Conservation (phyloP, 1,284 basidiomycete genomes). For the Pisolithus thermaeus region DNA sequence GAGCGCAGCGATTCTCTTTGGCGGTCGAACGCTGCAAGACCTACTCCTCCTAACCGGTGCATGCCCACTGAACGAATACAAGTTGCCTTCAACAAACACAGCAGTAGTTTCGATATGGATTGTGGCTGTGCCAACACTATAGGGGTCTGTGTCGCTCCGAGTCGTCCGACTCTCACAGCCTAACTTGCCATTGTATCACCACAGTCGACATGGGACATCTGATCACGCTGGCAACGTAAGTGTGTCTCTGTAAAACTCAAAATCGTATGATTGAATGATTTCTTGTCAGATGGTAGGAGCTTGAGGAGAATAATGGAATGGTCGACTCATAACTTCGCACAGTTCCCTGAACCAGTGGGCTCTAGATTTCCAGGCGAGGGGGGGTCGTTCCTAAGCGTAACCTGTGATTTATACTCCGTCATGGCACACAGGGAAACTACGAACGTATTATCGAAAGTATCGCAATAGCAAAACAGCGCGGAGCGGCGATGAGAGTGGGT, state of each 20-base stretch:
- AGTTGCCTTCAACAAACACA: conserved; percentile 18
- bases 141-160: not conserved
- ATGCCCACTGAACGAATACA: conserved; percentile 29
- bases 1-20: conserved; percentile 69
- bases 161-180: too few species aligned
- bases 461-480: conserved; percentile 76
- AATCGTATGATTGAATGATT: conserved; percentile 7
- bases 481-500: conserved; percentile 93
- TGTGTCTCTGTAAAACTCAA: conserved; percentile 4
- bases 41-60: conserved; percentile 68
- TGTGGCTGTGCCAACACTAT: too few species aligned
- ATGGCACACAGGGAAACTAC: conserved; percentile 71
- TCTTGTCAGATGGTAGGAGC: conserved; percentile 37
- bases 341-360: conserved; percentile 97
- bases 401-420: not conserved
- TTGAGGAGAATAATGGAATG: not conserved
- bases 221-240: conserved; percentile 74
- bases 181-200: not conserved
- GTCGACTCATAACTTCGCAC: not conserved
- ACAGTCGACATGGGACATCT: conserved; percentile 62
- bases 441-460: conserved; percentile 91
- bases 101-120: too few species aligned
- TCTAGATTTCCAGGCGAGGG: conserved; percentile 78
- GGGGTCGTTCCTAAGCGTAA: not conserved
- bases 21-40: conserved; percentile 70